These are phyloP conservation scores for Zymoseptoria pseudotritici DNA, from an alignment of 2,329 filamentous ascomycete genomes.

Conservation along the genomic window DNA sequence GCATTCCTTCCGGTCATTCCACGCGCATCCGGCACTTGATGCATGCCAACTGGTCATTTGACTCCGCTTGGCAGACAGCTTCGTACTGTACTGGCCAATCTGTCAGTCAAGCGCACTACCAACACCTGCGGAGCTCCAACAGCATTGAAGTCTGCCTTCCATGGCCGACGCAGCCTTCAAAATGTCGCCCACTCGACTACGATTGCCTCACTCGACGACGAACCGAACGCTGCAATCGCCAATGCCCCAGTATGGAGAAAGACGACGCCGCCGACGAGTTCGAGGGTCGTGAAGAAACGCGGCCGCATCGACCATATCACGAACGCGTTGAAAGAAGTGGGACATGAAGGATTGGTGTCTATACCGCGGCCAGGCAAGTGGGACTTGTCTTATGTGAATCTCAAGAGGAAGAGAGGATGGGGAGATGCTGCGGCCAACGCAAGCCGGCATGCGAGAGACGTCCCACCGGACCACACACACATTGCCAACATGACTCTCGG, in stretches of 20 bases:
- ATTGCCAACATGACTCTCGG: constrained; percentile 4
- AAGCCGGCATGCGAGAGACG: background rate
- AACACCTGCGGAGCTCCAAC: background rate
- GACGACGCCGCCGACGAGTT: background rate
- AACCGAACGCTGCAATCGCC: background rate
- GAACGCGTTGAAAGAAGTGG: constrained; percentile 1
- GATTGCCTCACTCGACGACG: background rate
- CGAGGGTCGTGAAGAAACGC: constrained; percentile 1
- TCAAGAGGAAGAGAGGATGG: background rate
- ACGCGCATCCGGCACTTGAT: constrained; percentile 11
- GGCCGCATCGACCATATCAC: constrained; percentile 6
- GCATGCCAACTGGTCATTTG: constrained; percentile 29
- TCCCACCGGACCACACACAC: background rate
- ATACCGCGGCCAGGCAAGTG: background rate
- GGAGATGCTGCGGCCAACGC: background rate
- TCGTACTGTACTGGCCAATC: constrained; percentile 20
- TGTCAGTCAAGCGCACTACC: background rate
- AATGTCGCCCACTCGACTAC: background rate
- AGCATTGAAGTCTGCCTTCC: too few species aligned
- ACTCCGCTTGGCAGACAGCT: constrained; percentile 29
- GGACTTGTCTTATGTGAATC: background rate
- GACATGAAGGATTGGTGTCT: background rate
- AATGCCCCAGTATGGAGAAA: background rate
- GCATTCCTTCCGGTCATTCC: too few species aligned
- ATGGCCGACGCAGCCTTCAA: background rate